Evolutionary conservation across 768 basidiomycete genomes (phyloP), one percentile per base, ranked within the genome.

Genomic region (Hortiboletus campestris): DNA sequence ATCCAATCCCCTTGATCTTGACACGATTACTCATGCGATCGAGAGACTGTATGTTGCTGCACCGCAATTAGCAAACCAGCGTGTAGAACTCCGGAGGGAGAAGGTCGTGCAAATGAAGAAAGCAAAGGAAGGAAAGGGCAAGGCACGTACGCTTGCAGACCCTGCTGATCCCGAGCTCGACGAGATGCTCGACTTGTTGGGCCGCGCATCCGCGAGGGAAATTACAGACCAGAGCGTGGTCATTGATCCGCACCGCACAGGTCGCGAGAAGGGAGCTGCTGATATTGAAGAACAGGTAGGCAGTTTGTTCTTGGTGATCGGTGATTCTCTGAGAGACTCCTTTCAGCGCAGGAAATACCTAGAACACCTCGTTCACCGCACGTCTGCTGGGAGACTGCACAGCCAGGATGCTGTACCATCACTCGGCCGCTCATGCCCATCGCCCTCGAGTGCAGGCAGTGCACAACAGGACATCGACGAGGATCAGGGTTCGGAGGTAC

Each of bases 11-110:
- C 72, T 89, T 65, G 96, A 98, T 68, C 77, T 98, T 19, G 94
- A 97, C 61, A 79, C 81, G 12, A 85, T 98, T 43, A 84, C 91
- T 0, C 80, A 82, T 68, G 94, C 97, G 31, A 95, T 99, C 63
- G 94, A 96, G 68, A 78, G 94, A 36, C 75, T 98, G 12, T 92
- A 97, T 69, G 71, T 82, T 9, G 89, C 88, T 31, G 85, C 93
- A 0, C 95, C 96, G 1, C 94, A 96, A 68, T 72, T 98, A 40
- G 84, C 88, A 56, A 88, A 95, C 67, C 96, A 99, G 70, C 84
- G 97, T 1, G 93, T 91, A n/a, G 94, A 95, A 68, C 81, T 96
- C 43, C 86, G 87, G 63, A 79, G 79, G 6, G 74, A 82, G 25
- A 89, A 91, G 66, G 63, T 86, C 14, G 80, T 81, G 13, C 81